Conservation (phyloP, 306 rosid genomes). For the Coriaria nepalensis region DNA sequence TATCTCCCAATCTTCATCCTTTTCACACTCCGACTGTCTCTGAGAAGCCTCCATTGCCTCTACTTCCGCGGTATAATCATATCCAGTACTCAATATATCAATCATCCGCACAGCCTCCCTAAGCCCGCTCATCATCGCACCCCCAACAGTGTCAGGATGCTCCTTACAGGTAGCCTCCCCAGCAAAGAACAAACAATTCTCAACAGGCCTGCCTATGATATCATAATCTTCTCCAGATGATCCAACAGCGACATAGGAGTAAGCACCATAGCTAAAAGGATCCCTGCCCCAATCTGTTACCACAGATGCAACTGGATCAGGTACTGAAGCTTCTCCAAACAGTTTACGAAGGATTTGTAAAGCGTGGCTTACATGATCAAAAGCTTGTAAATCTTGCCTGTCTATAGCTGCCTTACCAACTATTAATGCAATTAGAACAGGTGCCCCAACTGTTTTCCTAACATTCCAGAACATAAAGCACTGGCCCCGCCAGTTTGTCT, state of each 20-base stretch:
- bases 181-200: slow-evolving; percentile 88
- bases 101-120: slow-evolving; percentile 94
- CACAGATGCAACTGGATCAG: slow-evolving; percentile 77
- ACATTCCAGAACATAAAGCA: slow-evolving; percentile 99
- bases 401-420: slow-evolving; percentile 98
- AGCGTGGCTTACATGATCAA: slow-evolving; percentile 80
- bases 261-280: slow-evolving; percentile 94
- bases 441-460: slow-evolving; percentile 92
- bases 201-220: slow-evolving; percentile 79
- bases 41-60: slow-evolving; percentile 80
- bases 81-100: slow-evolving; percentile 64
- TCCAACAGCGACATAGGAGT: slow-evolving; percentile 91
- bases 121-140: slow-evolving; percentile 99
- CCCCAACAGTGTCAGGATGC: slow-evolving; percentile 99
- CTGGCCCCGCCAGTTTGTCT: slow-evolving; percentile 73
- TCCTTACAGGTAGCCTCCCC: slow-evolving; percentile 99
- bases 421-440: slow-evolving; percentile 88
- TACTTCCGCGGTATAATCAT: slow-evolving; percentile 82
- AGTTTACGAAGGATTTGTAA: slow-evolving; percentile 81
- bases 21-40: slow-evolving; percentile 72
- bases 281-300: slow-evolving; percentile 99
- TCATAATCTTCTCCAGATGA: slow-evolving; percentile 99
- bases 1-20: slow-evolving; percentile 94
- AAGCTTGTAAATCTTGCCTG: slow-evolving; percentile 51
- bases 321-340: slow-evolving; percentile 81